Evolutionary conservation across 371 early-diverging fungal genomes (phyloP).

Genomic region (Entomophthora muscae): DNA sequence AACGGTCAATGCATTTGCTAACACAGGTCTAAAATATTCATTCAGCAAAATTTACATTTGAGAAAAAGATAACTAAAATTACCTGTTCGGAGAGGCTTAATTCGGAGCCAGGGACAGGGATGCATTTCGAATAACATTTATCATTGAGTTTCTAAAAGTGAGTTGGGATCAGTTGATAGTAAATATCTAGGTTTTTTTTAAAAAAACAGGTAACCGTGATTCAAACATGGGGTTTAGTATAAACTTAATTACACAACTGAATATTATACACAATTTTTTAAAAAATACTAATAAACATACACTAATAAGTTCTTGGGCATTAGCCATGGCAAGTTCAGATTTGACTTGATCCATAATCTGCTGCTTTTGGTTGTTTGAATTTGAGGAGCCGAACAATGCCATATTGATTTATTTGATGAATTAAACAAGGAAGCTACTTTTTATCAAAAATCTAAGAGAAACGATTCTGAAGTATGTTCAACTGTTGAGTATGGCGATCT

Average conservation of each 20-base stretch:
- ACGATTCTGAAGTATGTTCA: no score
- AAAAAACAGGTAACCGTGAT: no score
- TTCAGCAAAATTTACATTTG: background rate
- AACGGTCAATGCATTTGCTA: conserved; percentile 71
- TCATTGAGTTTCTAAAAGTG: conserved; percentile 62
- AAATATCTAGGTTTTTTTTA: no score
- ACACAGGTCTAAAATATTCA: conserved; percentile 31
- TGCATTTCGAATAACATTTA: conserved; percentile 65
- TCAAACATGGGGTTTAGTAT: no score
- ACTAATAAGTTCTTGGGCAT: conserved; percentile 72
- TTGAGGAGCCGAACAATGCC: conserved; percentile 1
- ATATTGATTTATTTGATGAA: background rate
- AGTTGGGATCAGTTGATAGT: no score
- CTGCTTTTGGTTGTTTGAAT: conserved; percentile 34
- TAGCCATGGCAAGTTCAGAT: conserved; percentile 65
- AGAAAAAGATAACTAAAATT: background rate
- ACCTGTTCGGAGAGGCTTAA: conserved; percentile 50
- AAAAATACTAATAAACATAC: no score
- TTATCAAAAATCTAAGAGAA: background rate
- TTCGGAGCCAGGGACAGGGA: conserved; percentile 52
- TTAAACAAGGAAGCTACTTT: background rate
- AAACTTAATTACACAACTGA: no score
- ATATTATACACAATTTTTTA: no score
- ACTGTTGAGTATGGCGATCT: no score
- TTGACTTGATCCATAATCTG: conserved; percentile 72